Percentiles rank a stretch among this genome's conserved stretches.
Evolutionary conservation across 208 protist genomes (phyloP).

Genomic region (Porcisia hertigi): DNA sequence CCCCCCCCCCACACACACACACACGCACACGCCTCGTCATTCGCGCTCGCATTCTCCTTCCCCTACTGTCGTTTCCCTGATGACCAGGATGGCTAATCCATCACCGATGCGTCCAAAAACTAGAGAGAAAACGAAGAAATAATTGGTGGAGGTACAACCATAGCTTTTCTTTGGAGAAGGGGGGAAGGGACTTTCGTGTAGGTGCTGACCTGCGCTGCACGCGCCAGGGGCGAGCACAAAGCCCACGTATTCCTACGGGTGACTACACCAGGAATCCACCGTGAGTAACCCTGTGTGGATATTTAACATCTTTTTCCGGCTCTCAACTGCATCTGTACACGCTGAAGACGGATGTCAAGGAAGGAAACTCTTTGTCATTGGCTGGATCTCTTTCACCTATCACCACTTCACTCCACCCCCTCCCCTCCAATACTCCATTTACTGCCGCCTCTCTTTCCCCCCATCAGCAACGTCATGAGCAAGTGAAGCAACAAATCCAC

Average conservation of each 20-base stretch:
- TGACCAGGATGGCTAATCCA: neutral
- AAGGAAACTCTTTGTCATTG: neutral
- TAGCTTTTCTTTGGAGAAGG: neutral
- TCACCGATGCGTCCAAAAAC: neutral
- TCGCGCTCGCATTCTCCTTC: neutral
- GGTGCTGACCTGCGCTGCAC: neutral
- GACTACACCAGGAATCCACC: neutral
- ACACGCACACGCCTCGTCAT: neutral
- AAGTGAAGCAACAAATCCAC: slow-evolving; percentile 4
- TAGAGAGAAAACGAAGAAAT: neutral
- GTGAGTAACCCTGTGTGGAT: neutral
- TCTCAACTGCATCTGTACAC: neutral
- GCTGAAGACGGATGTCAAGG: neutral
- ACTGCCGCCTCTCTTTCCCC: slow-evolving; percentile 3
- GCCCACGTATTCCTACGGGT: neutral
- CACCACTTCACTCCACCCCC: neutral
- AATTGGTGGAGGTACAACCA: neutral
- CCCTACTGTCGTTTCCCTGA: neutral
- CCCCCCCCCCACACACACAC: too few relatives aligned
- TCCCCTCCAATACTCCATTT: neutral
- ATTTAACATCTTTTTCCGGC: neutral
- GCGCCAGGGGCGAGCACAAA: neutral
- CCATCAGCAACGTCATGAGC: neutral
- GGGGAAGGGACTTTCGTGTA: neutral
- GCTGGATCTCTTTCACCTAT: neutral